Evolutionary conservation across 305 asterid genomes (phyloP).

Genomic region (Petunia hybrid): DNA sequence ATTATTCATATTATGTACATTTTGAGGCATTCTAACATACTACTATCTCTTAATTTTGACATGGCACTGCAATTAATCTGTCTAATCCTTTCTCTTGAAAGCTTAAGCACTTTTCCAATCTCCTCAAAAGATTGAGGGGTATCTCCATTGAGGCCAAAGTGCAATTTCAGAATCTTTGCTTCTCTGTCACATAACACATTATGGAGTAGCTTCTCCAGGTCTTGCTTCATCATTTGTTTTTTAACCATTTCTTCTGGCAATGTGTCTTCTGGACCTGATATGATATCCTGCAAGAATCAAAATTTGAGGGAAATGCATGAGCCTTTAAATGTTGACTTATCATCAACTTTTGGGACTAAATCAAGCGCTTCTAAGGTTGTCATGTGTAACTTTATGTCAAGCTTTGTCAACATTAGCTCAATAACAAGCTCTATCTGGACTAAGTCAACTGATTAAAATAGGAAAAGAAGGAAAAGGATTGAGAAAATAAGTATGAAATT

Average conservation of each 20-base stretch:
- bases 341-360: too few species aligned
- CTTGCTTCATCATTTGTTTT: slow-evolving; percentile 49
- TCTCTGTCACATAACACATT: slow-evolving; percentile 56
- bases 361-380: background rate
- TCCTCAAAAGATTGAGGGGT: slow-evolving; percentile 64
- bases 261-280: slow-evolving; percentile 60
- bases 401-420: slow-evolving; percentile 15
- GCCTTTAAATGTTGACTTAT: background rate
- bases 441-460: background rate
- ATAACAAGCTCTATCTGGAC: background rate
- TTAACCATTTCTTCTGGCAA: slow-evolving; percentile 64
- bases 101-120: slow-evolving; percentile 55
- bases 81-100: slow-evolving; percentile 77
- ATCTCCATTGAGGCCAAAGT: slow-evolving; percentile 61
- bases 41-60: slow-evolving; percentile 48
- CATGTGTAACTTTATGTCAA: background rate
- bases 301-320: background rate
- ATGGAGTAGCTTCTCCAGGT: slow-evolving; percentile 50
- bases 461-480: background rate
- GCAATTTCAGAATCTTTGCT: slow-evolving; percentile 50
- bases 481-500: background rate
- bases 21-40: slow-evolving; percentile 44
- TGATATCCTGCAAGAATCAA: slow-evolving; percentile 50
- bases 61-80: slow-evolving; percentile 64
- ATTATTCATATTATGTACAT: slow-evolving; percentile 34